Base-by-base conservation (phyloP, 2,329 filamentous ascomycete genomes). In the Verticillium isaacii region DNA sequence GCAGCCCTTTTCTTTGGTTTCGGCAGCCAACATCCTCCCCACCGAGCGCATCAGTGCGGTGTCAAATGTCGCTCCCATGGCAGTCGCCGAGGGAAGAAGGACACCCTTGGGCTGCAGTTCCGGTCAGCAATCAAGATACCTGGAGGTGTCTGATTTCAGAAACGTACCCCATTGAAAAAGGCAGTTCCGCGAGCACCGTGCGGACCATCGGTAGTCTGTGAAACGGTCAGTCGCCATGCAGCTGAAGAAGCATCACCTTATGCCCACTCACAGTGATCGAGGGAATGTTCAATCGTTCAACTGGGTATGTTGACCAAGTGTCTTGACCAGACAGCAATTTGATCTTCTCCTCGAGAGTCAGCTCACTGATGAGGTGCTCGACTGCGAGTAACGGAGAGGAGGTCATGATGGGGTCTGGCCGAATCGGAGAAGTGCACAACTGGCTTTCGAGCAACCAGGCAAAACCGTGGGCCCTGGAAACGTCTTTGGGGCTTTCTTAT, bases 1-100 rank as follows among this genome's bases (percentile, higher is more conserved):
- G 3, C 83, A 80, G 15, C 84, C 83, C 68, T 88, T 87, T 7
- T 64, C 66, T 57, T 69, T 63, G 12, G 63, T 65, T 25, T 70
- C 68, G 8, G 64, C 59, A 7, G 59, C 58, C 1, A 64, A 61
- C 1, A 62, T 55, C 25, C 63, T 55, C 32, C 63, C 64, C 29
- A 5, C 63, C 0, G 59, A 59, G 0, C 65, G 61, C 14, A 68
- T 61, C 3, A 70, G 41, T 4, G 66, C 61, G 0, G 75, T 73
- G 5, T 80, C 76, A 62, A 72, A 73, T n/a, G 77, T 75, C 17
- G 70, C 74, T n/a, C 75, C 73, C 2, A 73, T 69, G 0, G 73
- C 72, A 6, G 71, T 70, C 6, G 66, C 66, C 45, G 66, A 68
- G 37, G 57, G 57, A 25, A 59, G 41, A 15, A 37, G 45, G 37